Conservation (phyloP, 2,329 filamentous ascomycete species). For the Epichloe baconii region DNA sequence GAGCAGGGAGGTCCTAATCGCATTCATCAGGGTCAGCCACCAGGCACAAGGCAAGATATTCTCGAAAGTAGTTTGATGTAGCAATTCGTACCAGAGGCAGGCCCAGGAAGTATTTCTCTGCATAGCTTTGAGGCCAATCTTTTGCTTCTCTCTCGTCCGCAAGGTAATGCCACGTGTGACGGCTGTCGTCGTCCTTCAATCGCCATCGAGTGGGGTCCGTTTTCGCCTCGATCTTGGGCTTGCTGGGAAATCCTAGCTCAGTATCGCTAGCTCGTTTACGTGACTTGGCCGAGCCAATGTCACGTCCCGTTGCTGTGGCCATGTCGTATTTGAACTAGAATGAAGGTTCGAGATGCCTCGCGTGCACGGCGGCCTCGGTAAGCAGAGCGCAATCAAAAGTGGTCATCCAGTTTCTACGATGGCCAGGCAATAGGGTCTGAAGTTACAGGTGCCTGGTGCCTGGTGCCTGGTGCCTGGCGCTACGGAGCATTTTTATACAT, state of each 20-base stretch:
- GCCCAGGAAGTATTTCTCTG: constrained; percentile 84
- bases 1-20: constrained; percentile 55
- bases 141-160: constrained; percentile 55
- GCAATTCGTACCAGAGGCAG: constrained; percentile 52
- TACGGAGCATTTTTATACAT: too few species aligned
- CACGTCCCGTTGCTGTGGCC: constrained; percentile 17
- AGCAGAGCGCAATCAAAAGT: neutral
- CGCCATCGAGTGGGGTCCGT: constrained; percentile 81
- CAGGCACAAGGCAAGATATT: neutral
- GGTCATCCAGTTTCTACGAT: neutral
- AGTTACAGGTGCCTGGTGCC: too few species aligned
- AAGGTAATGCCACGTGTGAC: constrained; percentile 91
- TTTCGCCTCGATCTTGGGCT: constrained; percentile 36
- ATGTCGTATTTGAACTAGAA: constrained; percentile 9
- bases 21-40: neutral
- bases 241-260: constrained; percentile 28
- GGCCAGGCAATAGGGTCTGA: neutral
- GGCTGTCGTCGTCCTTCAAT: constrained; percentile 65
- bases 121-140: constrained; percentile 71
- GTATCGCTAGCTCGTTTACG: constrained; percentile 32
- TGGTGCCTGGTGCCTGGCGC: too few species aligned
- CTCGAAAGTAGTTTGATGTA: neutral
- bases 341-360: neutral
- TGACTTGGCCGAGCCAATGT: constrained; percentile 19
- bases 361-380: neutral